Conservation (phyloP, 2,329 filamentous ascomycete genomes). For the Westerdykella sp. region DNA sequence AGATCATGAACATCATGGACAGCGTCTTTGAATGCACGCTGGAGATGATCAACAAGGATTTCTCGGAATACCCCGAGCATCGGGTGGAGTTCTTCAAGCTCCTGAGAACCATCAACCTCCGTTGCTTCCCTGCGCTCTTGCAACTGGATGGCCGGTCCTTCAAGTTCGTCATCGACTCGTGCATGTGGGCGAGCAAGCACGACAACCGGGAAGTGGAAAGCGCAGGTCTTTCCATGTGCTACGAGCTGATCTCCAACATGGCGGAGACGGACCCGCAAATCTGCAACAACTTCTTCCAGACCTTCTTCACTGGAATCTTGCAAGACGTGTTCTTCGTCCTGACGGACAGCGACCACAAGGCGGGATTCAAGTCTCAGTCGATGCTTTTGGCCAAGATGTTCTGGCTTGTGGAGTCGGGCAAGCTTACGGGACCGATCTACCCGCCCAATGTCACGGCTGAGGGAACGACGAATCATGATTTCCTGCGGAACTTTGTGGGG, state of each 20-base stretch:
- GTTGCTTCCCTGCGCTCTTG: conserved; percentile 91
- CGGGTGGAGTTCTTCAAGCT: conserved; percentile 99
- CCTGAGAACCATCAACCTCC: conserved; percentile 88
- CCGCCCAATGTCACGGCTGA: conserved; percentile 71
- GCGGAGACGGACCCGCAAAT: conserved; percentile 82
- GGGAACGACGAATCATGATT: conserved; percentile 85
- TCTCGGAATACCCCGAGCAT: conserved; percentile 97
- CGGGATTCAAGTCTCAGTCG: conserved; percentile 96
- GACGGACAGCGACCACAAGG: conserved; percentile 96
- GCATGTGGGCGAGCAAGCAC: conserved; percentile 99
- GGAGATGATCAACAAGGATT: conserved; percentile 99
- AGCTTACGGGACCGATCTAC: conserved; percentile 91
- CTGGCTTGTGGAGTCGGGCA: conserved; percentile 83
- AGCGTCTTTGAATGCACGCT: conserved; percentile 97
- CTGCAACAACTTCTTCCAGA: conserved; percentile 93
- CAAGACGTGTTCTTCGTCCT: conserved; percentile 98
- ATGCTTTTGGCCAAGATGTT: conserved; percentile 93
- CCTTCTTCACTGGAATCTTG: conserved; percentile 90
- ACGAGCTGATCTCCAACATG: conserved; percentile 96
- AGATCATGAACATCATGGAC: conserved; percentile 95
- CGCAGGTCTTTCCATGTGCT: conserved; percentile 94
- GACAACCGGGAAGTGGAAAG: conserved; percentile 97
- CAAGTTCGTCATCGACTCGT: conserved; percentile 99
- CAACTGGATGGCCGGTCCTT: conserved; percentile 95
- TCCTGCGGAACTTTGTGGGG: conserved; percentile 80